phyloP scores from a whole-genome alignment of 495 filamentous ascomycete genomes.

The Neurospora intermedia region DNA sequence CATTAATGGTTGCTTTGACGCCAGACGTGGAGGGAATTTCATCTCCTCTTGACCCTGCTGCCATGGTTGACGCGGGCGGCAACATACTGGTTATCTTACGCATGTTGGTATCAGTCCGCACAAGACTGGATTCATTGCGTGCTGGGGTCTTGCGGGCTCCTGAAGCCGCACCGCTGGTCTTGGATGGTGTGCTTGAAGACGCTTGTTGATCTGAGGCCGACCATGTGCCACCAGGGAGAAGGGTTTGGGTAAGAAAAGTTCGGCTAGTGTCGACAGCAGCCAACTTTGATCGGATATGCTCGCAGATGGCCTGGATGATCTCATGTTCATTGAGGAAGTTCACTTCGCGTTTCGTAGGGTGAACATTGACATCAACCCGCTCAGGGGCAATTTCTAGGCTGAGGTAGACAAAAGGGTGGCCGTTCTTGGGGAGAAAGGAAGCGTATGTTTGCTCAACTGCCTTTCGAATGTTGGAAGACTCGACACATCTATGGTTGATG shows the following conservation, averaged over 20 bases:
- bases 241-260: constrained; percentile 85
- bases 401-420: constrained; percentile 90
- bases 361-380: constrained; percentile 93
- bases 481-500: constrained; percentile 96
- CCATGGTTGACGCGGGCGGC: constrained; percentile 27
- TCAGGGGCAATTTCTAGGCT: constrained; percentile 89
- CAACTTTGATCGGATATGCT: constrained; percentile 66
- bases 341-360: constrained; percentile 95
- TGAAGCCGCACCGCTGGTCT: constrained; percentile 27
- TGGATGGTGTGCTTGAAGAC: constrained; percentile 17
- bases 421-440: constrained; percentile 82
- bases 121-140: constrained; percentile 78
- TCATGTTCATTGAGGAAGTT: constrained; percentile 98
- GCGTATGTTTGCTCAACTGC: constrained; percentile 88
- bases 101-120: constrained; percentile 80
- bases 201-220: constrained; percentile 25
- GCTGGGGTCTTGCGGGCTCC: constrained; percentile 27
- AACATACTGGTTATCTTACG: constrained; percentile 98
- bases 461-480: constrained; percentile 81
- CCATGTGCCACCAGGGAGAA: constrained; percentile 58
- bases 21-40: neutral
- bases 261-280: constrained; percentile 88
- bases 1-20: neutral
- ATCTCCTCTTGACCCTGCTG: neutral
- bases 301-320: constrained; percentile 81